phyloP scores from a whole-genome alignment of 75 land plant species.

The Sequoia sempervirens region DNA sequence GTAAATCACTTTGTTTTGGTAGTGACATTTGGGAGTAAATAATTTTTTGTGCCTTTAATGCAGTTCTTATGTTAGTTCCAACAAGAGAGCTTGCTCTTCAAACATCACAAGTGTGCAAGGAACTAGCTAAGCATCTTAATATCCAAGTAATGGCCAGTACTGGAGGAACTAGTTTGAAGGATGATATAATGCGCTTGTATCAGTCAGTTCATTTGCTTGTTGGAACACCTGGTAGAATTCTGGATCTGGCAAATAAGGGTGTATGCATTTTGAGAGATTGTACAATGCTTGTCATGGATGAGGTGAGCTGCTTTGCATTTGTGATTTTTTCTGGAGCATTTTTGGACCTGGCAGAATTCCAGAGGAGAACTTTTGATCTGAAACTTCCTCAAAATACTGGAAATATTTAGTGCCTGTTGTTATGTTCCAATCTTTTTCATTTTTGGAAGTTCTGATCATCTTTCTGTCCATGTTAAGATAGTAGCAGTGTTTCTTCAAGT shows the following conservation, averaged over 20 bases:
- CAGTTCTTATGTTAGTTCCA: conserved; percentile 89
- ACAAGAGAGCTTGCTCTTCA: conserved; percentile 94
- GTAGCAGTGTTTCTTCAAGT: neutral
- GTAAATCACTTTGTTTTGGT: neutral
- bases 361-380: neutral
- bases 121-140: conserved; percentile 84
- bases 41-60: neutral
- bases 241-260: conserved; percentile 87
- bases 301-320: conserved; percentile 34
- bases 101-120: conserved; percentile 97
- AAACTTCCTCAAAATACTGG: neutral
- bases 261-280: conserved; percentile 82
- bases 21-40: neutral
- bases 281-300: conserved; percentile 93
- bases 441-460: neutral
- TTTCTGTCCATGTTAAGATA: neutral
- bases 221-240: conserved; percentile 91
- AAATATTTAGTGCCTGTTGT: neutral
- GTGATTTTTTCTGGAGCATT: neutral
- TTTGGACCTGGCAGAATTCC: neutral
- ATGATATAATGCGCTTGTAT: conserved; percentile 94
- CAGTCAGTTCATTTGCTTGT: conserved; percentile 96
- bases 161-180: conserved; percentile 91
- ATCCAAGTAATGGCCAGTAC: conserved; percentile 94
- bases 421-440: neutral